Conservation (phyloP, 208 protist species). For the Wallacemonas sp. region DNA sequence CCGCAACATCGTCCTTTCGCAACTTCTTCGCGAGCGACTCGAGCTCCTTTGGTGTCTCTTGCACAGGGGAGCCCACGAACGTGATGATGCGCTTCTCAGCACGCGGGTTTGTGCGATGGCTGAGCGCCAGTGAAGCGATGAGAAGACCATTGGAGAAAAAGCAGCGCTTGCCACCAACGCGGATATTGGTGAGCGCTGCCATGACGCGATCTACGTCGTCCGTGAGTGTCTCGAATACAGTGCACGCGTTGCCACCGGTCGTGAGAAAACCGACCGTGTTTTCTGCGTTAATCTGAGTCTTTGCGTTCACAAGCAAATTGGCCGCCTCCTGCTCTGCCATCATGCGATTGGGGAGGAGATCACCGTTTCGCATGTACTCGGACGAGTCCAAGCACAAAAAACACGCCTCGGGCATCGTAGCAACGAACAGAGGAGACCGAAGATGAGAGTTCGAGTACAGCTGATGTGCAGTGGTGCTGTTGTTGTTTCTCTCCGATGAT, state of each 20-base stretch:
- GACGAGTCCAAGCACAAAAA: constrained; percentile 95
- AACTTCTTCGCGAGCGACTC: constrained; percentile 94
- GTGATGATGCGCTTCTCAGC: constrained; percentile 97
- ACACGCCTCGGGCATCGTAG: constrained; percentile 81
- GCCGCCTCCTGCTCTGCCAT: constrained; percentile 96
- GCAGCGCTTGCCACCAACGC: constrained; percentile 81
- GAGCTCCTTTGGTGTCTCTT: constrained; percentile 87
- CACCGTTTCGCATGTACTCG: constrained; percentile 99
- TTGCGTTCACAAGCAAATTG: constrained; percentile 93
- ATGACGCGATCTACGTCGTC: constrained; percentile 94
- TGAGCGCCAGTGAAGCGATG: constrained; percentile 96
- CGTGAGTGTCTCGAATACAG: constrained; percentile 95
- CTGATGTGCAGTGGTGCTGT: too few species aligned
- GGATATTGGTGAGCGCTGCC: constrained; percentile 83
- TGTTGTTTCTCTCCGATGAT: too few species aligned
- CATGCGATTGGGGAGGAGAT: constrained; percentile 96
- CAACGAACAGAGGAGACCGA: not conserved
- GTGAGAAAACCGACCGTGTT: constrained; percentile 96
- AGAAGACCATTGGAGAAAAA: constrained; percentile 92
- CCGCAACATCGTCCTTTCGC: constrained; percentile 97
- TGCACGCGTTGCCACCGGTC: constrained; percentile 88
- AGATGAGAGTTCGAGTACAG: too few species aligned
- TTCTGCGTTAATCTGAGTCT: constrained; percentile 96
- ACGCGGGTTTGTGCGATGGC: constrained; percentile 95
- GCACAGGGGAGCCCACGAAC: constrained; percentile 96